Conservation (phyloP, 495 filamentous ascomycete genomes). For the Symbiotaphrina buchneri region DNA sequence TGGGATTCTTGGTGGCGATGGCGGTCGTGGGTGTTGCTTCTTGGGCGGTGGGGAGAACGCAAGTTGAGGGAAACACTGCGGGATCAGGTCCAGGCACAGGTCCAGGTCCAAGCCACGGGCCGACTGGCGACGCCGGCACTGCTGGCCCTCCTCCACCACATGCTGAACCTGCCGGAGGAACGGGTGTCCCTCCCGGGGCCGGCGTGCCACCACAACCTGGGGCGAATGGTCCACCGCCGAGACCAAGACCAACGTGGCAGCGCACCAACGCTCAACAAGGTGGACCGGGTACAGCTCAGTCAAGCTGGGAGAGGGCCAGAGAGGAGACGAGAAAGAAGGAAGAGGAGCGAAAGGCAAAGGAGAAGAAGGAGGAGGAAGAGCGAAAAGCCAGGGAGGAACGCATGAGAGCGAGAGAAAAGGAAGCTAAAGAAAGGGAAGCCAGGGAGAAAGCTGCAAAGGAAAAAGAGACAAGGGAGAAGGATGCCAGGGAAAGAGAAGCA, state of each 20-base stretch:
- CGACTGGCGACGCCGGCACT: not conserved
- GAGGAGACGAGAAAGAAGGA: conserved; percentile 13
- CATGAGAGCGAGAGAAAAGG: conserved; percentile 6
- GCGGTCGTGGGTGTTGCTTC: conserved; percentile 48
- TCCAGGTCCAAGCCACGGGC: not conserved
- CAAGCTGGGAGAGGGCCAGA: conserved; percentile 11
- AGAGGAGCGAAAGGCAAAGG: conserved; percentile 22
- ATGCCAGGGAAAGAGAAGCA: conserved; percentile 22
- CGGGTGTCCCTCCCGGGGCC: not conserved
- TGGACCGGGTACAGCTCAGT: conserved; percentile 7
- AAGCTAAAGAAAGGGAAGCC: conserved; percentile 11
- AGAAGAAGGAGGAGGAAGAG: conserved; percentile 22
- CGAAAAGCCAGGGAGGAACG: conserved; percentile 18
- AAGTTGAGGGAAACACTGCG: conserved; percentile 26
- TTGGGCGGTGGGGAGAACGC: conserved; percentile 50
- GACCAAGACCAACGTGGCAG: conserved; percentile 5
- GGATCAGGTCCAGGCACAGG: conserved; percentile 2
- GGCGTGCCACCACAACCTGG: not conserved
- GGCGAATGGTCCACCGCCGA: not conserved
- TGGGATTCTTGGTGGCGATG: conserved; percentile 34
- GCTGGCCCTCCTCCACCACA: conserved; percentile 5
- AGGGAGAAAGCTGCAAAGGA: conserved; percentile 9
- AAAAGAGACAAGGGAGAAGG: conserved; percentile 5
- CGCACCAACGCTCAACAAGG: conserved; percentile 1
- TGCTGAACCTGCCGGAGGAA: not conserved